Base-by-base conservation (phyloP, 2,329 filamentous ascomycete genomes). In the Nigrospora osmanthi region DNA sequence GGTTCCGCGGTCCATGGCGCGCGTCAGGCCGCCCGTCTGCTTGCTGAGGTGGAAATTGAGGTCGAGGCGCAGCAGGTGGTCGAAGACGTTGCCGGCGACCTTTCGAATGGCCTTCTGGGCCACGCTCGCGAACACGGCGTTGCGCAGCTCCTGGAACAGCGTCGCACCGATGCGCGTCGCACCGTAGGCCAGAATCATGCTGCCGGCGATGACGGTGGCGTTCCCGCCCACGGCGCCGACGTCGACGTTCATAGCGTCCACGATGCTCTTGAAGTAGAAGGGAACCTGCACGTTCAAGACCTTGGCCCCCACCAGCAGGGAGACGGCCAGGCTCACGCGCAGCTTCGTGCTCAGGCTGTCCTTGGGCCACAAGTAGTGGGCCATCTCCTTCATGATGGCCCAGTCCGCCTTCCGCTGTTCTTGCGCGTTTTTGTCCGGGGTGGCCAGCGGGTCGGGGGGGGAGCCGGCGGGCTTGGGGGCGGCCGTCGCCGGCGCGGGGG, bases 341-440 rank as follows among this genome's bases (percentile, higher is more conserved):
- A 90, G 69, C 62, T 94, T 88, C 4, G 89, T 94, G 45, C 83
- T 83, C 57, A 87, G 65, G 59, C 86, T 87, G 63, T 90, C 82
- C 71, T 93, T 95, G 17, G 93, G 93, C 93, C 93, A 98, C 17
- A 98, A 72, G 65, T 98, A 98, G 50, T 83, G 83, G 48, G 85
- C 83, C 91, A 98, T 97, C 64, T 98, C 91, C 68, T 87, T 94
- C 75, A 98, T 93, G 54, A 98, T 98, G 40, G 90, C 90, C 91
- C 91, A 96, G 61, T 98, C 93, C 10, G 90, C 91, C 68, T 90
- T 94, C 56, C 93, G 81, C 74, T 98, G 94, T 67, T 96, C 88
- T 56, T 90, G 82, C 16, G 81, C 83, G 42, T 80, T 81, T 59
- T 80, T 83, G 49, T 85, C 76, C 58, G 85, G 73, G 12, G 75